A percentile compares a stretch with the other conserved stretches of the same genome.
Evolutionary conservation across 495 filamentous ascomycete species (phyloP).

Genomic region (Daldinia bambusicola): DNA sequence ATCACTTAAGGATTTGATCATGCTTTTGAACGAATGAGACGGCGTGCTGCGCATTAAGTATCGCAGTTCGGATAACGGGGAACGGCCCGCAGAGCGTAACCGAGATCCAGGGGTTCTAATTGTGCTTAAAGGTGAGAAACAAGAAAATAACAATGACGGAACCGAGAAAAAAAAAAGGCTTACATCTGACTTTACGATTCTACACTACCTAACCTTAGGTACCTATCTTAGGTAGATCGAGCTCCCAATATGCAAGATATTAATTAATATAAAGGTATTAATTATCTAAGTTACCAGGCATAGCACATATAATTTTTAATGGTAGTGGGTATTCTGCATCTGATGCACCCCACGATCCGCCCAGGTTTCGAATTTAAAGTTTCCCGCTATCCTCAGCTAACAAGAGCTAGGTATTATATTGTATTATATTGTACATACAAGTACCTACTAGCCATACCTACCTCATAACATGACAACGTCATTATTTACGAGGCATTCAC

Average conservation of each 20-base stretch:
- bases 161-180: not conserved
- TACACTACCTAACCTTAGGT: no score
- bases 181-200: no score
- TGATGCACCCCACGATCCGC: not conserved
- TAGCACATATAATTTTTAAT: not conserved
- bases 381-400: not conserved
- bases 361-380: not conserved
- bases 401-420: not conserved
- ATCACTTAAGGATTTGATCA: no score
- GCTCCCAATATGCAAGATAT: no score
- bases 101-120: not conserved
- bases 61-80: not conserved
- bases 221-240: no score
- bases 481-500: not conserved
- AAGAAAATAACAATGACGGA: no score
- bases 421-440: no score
- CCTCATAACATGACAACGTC: not conserved
- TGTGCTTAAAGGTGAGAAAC: no score
- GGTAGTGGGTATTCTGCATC: not conserved
- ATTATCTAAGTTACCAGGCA: no score
- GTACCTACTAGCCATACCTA: not conserved
- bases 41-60: no score
- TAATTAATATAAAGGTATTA: no score
- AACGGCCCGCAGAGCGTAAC: conserved; percentile 1
- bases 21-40: no score